Conservation (phyloP, 2,329 filamentous ascomycete species). For the Parafenestella ontariensis region DNA sequence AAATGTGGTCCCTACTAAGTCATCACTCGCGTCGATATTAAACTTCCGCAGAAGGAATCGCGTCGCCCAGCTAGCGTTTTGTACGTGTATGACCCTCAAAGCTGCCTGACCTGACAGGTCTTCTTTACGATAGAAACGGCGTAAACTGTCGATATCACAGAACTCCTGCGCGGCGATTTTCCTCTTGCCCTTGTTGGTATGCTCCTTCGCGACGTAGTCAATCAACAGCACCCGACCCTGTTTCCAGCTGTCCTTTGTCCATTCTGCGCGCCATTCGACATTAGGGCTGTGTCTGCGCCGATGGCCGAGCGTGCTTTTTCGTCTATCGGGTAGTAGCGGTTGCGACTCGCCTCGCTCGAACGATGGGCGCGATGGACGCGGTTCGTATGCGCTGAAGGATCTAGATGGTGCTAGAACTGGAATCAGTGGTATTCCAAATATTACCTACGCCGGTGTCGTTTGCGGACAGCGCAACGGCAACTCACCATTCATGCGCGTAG, state of each 20-base stretch:
- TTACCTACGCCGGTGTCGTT: no score
- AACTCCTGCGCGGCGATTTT: slow-evolving; percentile 60
- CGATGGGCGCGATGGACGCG: slow-evolving; percentile 6
- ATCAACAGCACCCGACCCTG: slow-evolving; percentile 59
- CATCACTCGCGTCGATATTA: slow-evolving; percentile 58
- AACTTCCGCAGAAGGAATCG: slow-evolving; percentile 59
- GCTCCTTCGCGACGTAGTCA: slow-evolving; percentile 55
- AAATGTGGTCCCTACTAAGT: slow-evolving; percentile 59
- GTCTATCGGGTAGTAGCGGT: slow-evolving; percentile 17
- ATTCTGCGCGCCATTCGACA: slow-evolving; percentile 47
- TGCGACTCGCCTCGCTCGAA: slow-evolving; percentile 17
- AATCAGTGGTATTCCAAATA: background rate
- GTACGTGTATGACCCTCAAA: slow-evolving; percentile 57
- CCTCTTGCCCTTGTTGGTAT: slow-evolving; percentile 47
- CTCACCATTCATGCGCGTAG: slow-evolving; percentile 23
- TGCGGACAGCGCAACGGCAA: no score
- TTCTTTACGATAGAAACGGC: slow-evolving; percentile 53
- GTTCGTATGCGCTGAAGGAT: slow-evolving; percentile 18
- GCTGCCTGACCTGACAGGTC: slow-evolving; percentile 45
- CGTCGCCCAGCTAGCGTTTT: slow-evolving; percentile 61
- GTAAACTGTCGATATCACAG: slow-evolving; percentile 52
- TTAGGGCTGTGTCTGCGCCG: slow-evolving; percentile 45
- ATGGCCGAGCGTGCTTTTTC: slow-evolving; percentile 31
- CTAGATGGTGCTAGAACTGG: slow-evolving; percentile 18
- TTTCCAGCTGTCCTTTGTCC: slow-evolving; percentile 47